These are phyloP conservation scores for Coemansia sp. DNA, from an alignment of 371 early-diverging fungal genomes.

Conservation along the genomic window DNA sequence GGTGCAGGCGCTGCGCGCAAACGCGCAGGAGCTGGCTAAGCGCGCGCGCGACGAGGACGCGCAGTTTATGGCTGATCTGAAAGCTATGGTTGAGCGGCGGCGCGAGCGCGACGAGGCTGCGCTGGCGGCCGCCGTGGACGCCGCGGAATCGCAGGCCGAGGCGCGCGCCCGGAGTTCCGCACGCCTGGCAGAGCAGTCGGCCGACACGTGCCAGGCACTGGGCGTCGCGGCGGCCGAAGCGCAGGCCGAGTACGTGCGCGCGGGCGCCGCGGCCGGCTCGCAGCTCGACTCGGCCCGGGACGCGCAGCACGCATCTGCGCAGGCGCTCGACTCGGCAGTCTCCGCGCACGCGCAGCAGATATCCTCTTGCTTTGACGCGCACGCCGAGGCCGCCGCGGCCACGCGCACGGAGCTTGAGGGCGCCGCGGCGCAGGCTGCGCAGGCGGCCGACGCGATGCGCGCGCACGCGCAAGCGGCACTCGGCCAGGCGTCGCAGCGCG, in stretches of 20 bases:
- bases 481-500: background rate
- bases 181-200: background rate
- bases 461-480: background rate
- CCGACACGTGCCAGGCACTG: background rate
- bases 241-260: background rate
- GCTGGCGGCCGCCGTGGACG: background rate
- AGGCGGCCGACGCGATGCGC: background rate
- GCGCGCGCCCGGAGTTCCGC: background rate
- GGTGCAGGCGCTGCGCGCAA: conserved; percentile 4
- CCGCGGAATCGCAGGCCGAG: background rate
- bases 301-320: background rate
- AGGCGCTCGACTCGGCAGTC: background rate
- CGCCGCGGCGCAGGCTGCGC: background rate
- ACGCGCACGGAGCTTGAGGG: background rate
- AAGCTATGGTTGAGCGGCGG: background rate
- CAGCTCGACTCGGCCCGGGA: background rate
- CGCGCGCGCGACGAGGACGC: background rate
- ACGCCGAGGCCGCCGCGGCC: background rate
- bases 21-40: background rate
- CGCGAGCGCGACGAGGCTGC: conserved; percentile 6
- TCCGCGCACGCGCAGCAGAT: background rate
- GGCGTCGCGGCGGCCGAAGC: background rate
- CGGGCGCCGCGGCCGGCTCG: background rate
- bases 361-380: background rate
- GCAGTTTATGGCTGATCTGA: background rate